Evolutionary conservation across 1,139 yeast genomes (phyloP).

Genomic region (Scheffersomyces titani): DNA sequence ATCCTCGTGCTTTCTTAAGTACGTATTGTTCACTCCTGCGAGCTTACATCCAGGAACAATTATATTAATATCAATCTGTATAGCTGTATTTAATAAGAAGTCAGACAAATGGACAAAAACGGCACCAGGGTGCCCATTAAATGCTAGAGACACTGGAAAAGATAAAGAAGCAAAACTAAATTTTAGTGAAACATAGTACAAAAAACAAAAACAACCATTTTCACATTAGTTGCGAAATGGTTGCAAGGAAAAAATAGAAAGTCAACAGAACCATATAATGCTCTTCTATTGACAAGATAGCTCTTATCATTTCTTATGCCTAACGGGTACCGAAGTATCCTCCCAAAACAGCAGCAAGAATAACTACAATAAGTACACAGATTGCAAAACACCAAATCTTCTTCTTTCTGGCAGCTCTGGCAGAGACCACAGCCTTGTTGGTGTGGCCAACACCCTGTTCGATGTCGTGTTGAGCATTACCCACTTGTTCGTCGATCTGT

Average conservation of each 20-base stretch:
- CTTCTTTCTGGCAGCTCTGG: constrained; percentile 89
- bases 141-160: background rate
- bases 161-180: background rate
- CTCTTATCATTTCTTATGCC: background rate
- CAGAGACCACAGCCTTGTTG: constrained; percentile 83
- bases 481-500: constrained; percentile 79
- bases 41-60: background rate
- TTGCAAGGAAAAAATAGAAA: background rate
- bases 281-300: background rate
- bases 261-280: background rate
- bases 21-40: background rate
- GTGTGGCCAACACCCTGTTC: constrained; percentile 96
- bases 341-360: constrained; percentile 69
- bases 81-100: background rate
- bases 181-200: background rate
- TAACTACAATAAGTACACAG: constrained; percentile 56
- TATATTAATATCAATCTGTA: background rate
- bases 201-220: background rate
- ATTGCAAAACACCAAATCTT: constrained; percentile 84
- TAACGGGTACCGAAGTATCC: constrained; percentile 38
- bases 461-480: constrained; percentile 82
- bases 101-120: background rate
- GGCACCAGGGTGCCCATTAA: background rate
- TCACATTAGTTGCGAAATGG: background rate
- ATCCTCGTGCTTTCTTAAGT: too few species aligned